A percentile compares a stretch with the other conserved stretches of the same genome.
These are phyloP conservation scores for Artemisia argyi DNA, from an alignment of 129 eudicot genomes.

Conservation along the genomic window DNA sequence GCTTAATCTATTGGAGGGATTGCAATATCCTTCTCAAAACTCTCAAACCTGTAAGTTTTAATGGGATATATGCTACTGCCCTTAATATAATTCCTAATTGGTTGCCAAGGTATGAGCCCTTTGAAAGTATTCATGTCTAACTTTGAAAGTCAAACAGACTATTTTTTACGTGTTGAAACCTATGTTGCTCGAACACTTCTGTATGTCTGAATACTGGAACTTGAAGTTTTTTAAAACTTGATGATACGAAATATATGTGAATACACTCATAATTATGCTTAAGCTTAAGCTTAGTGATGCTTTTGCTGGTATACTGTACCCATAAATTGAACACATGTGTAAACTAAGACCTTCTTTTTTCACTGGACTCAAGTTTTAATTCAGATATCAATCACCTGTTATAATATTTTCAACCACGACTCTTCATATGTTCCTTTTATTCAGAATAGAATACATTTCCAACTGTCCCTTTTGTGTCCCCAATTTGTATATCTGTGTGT, in stretches of 20 bases:
- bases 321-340: not conserved
- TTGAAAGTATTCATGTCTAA: conserved; percentile 3
- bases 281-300: conserved; percentile 6
- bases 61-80: too few species aligned
- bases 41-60: too few species aligned
- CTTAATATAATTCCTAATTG: not conserved
- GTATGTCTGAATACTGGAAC: too few species aligned
- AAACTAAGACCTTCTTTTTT: not conserved
- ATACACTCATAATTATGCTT: not conserved
- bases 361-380: not conserved
- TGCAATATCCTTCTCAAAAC: too few species aligned
- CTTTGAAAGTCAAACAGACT: conserved; percentile 14
- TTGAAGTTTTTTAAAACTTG: too few species aligned
- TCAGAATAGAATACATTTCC: not conserved
- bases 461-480: not conserved
- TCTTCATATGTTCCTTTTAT: not conserved
- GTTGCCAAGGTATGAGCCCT: conserved; percentile 9
- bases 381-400: not conserved
- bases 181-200: conserved; percentile 6
- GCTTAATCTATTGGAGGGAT: not conserved
- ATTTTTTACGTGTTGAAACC: not conserved
- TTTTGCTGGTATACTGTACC: conserved; percentile 14
- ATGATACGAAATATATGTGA: too few species aligned
- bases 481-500: not conserved
- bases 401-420: not conserved